Percentiles rank a stretch among this genome's conserved stretches.
phyloP scores from a whole-genome alignment of 1,284 basidiomycete species.

The Cerioporus squamosus region DNA sequence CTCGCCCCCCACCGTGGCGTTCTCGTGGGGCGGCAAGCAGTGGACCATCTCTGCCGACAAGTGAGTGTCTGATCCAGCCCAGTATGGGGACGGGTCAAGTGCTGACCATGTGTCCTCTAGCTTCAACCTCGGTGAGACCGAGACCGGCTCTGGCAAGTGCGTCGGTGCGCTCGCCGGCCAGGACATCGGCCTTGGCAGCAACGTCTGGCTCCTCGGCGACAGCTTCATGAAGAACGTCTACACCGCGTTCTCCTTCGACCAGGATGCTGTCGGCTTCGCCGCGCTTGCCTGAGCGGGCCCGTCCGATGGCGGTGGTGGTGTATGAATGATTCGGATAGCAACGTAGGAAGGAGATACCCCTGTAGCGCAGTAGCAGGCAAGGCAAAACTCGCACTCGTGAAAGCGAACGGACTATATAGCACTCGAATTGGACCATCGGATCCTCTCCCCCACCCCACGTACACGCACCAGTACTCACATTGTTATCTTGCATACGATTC shows the following conservation, averaged over 20 bases:
- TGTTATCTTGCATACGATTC: no score
- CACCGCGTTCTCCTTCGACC: conserved; percentile 30
- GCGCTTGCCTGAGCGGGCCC: conserved; percentile 12
- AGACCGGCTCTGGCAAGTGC: conserved; percentile 28
- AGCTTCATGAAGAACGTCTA: conserved; percentile 34
- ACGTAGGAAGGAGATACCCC: no score
- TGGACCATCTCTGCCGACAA: conserved; percentile 33
- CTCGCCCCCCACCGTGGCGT: conserved; percentile 27
- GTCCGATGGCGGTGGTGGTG: no score
- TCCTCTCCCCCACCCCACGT: no score
- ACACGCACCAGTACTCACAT: no score
- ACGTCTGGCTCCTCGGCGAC: conserved; percentile 37
- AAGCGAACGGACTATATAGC: no score
- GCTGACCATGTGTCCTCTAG: conserved; percentile 8
- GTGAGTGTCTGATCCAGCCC: conserved; percentile 21
- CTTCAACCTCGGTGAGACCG: conserved; percentile 34
- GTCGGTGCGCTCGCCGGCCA: conserved; percentile 34
- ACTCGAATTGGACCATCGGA: no score
- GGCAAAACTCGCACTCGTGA: no score
- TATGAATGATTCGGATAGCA: no score
- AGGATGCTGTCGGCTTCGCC: conserved; percentile 33
- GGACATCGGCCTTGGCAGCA: conserved; percentile 30
- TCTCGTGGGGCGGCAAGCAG: conserved; percentile 38
- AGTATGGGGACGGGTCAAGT: no score
- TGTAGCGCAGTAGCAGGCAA: no score